Conservation (phyloP, 2,329 filamentous ascomycete species). For the Alternaria brassicicola region DNA sequence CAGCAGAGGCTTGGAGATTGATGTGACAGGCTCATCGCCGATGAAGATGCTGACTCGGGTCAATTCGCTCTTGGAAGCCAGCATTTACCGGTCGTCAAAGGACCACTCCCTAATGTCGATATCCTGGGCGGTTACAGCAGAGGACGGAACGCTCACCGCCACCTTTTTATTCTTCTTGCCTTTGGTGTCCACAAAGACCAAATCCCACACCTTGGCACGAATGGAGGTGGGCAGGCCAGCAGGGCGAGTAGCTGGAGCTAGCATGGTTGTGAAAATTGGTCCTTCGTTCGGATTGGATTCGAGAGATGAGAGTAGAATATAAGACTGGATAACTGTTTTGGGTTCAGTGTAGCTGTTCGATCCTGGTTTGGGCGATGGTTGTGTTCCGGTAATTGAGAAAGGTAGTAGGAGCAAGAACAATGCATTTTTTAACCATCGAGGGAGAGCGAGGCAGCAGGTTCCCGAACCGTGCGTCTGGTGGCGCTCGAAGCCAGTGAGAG, state of each 20-base stretch:
- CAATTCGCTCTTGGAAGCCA: not conserved
- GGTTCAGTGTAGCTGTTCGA: no score
- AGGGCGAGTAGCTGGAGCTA: not conserved
- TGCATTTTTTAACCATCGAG: no score
- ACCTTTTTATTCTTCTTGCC: not conserved
- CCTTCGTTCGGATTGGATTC: no score
- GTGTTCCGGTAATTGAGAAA: no score
- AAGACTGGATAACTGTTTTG: no score
- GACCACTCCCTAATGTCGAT: not conserved
- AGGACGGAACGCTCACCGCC: not conserved
- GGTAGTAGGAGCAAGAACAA: no score
- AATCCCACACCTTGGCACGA: not conserved
- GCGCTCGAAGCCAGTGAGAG: no score
- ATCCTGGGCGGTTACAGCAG: not conserved
- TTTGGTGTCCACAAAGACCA: not conserved
- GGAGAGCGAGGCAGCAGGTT: no score
- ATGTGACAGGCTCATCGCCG: not conserved
- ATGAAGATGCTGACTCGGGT: fast-evolving
- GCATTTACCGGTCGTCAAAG: not conserved
- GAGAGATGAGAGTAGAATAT: no score
- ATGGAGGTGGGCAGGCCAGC: not conserved
- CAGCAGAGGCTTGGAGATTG: not conserved
- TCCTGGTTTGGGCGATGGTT: no score
- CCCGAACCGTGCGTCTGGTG: no score
- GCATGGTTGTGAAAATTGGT: no score